Conservation (phyloP, 495 filamentous ascomycete genomes). For the Geopyxis carbonaria region DNA sequence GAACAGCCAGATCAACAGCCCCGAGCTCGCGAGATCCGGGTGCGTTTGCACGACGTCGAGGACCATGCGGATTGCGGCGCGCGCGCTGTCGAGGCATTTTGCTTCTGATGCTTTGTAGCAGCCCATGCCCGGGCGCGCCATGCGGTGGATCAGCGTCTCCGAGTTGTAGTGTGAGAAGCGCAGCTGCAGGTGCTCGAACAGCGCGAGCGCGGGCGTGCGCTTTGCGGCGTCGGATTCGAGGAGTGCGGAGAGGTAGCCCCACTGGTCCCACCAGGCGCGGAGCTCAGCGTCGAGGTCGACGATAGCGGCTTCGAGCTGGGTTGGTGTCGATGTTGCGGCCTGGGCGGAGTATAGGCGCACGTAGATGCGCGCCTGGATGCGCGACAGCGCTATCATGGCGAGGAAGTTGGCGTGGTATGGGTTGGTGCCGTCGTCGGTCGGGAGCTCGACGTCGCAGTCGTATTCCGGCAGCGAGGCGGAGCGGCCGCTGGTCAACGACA, state of each 20-base stretch:
- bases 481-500: constrained; percentile 21
- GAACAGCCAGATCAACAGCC: constrained; percentile 23
- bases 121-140: constrained; percentile 14
- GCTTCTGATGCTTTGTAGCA: constrained; percentile 11
- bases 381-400: constrained; percentile 16
- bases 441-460: constrained; percentile 21
- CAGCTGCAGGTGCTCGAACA: constrained; percentile 14
- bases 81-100: constrained; percentile 16
- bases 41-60: constrained; percentile 11
- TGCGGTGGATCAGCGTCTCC: constrained; percentile 18
- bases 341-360: constrained; percentile 20
- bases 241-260: background rate
- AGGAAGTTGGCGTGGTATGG: constrained; percentile 15
- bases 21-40: constrained; percentile 18
- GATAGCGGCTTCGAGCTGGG: constrained; percentile 14
- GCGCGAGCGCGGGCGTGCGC: background rate
- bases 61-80: constrained; percentile 16
- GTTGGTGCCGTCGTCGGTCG: constrained; percentile 11
- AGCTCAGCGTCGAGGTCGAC: constrained; percentile 14
- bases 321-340: constrained; percentile 6
- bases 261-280: constrained; percentile 16
- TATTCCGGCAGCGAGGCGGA: constrained; percentile 22
- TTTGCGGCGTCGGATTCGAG: constrained; percentile 2
- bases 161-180: constrained; percentile 15
- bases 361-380: constrained; percentile 21